These are phyloP conservation scores for Globisporangium orthogonon DNA, from an alignment of 352 stramenopile species.

Conservation along the genomic window DNA sequence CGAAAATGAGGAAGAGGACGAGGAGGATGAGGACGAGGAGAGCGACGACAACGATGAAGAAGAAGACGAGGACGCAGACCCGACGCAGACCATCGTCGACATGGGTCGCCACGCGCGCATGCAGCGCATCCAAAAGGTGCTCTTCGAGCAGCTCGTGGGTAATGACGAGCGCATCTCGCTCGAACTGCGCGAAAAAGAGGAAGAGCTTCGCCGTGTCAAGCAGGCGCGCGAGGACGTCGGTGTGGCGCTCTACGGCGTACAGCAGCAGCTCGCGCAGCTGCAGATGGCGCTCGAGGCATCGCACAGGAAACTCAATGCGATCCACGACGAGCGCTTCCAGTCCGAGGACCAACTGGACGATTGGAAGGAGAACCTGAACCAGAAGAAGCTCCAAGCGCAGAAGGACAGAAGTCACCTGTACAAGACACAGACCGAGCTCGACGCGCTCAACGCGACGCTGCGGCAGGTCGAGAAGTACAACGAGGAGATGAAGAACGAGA, in stretches of 20 bases:
- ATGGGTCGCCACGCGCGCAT: slow-evolving; percentile 74
- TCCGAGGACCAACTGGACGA: slow-evolving; percentile 72
- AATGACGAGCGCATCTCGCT: slow-evolving; percentile 69
- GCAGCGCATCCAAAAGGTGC: slow-evolving; percentile 82
- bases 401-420: slow-evolving; percentile 56
- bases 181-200: slow-evolving; percentile 73
- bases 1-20: slow-evolving; percentile 11
- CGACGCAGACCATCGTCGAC: slow-evolving; percentile 78
- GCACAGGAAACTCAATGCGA: slow-evolving; percentile 59
- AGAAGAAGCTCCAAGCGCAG: slow-evolving; percentile 64
- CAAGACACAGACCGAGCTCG: slow-evolving; percentile 86
- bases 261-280: slow-evolving; percentile 92
- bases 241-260: slow-evolving; percentile 91
- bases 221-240: slow-evolving; percentile 83
- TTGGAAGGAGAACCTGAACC: slow-evolving; percentile 45
- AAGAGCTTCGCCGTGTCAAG: slow-evolving; percentile 63
- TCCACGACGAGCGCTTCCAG: slow-evolving; percentile 61
- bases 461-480: slow-evolving; percentile 92
- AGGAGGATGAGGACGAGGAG: slow-evolving; percentile 29
- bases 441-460: slow-evolving; percentile 78
- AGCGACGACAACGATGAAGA: slow-evolving; percentile 43
- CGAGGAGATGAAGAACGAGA: slow-evolving; percentile 93
- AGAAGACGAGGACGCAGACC: slow-evolving; percentile 51
- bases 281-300: slow-evolving; percentile 87
- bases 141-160: slow-evolving; percentile 71